phyloP scores from a whole-genome alignment of 2,329 filamentous ascomycete genomes.

The Kalaharituber pfeilii region DNA sequence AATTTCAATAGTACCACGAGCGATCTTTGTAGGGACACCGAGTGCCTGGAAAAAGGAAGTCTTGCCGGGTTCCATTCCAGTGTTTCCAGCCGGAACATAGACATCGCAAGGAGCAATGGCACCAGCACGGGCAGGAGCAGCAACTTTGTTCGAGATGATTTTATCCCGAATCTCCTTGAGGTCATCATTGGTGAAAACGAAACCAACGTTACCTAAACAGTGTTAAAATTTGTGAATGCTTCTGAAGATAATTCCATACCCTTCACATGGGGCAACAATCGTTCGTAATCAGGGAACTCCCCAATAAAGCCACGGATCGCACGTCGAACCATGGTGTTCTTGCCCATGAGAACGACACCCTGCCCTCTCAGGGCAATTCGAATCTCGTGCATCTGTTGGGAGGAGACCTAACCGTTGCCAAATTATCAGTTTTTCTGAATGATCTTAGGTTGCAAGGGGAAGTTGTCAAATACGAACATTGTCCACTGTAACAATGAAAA shows the following conservation, averaged over 20 bases:
- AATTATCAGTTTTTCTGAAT: conserved; percentile 5
- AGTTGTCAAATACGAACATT: conserved; percentile 51
- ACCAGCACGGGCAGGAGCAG: conserved; percentile 93
- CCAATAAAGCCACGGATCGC: conserved; percentile 84
- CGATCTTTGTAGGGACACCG: conserved; percentile 99
- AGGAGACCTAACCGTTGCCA: conserved; percentile 36
- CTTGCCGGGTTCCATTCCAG: conserved; percentile 99
- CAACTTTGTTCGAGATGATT: conserved; percentile 93
- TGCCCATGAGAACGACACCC: conserved; percentile 96
- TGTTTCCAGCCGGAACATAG: conserved; percentile 94
- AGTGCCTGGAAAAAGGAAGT: conserved; percentile 99
- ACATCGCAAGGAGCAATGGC: conserved; percentile 86
- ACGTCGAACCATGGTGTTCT: conserved; percentile 99
- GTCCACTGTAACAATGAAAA: conserved; percentile 96
- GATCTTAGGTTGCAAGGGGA: neutral
- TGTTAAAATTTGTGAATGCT: conserved; percentile 30
- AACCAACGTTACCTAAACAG: conserved; percentile 72
- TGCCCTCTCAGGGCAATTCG: conserved; percentile 74
- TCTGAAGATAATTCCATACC: no score
- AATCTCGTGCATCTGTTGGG: conserved; percentile 99
- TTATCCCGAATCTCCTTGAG: conserved; percentile 85
- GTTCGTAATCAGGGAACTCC: conserved; percentile 94
- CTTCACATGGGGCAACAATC: conserved; percentile 85
- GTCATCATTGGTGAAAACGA: conserved; percentile 98
- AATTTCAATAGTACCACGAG: conserved; percentile 99